Base-by-base conservation (phyloP, 1,284 basidiomycete genomes). In the Papiliotrema nemorosa region DNA sequence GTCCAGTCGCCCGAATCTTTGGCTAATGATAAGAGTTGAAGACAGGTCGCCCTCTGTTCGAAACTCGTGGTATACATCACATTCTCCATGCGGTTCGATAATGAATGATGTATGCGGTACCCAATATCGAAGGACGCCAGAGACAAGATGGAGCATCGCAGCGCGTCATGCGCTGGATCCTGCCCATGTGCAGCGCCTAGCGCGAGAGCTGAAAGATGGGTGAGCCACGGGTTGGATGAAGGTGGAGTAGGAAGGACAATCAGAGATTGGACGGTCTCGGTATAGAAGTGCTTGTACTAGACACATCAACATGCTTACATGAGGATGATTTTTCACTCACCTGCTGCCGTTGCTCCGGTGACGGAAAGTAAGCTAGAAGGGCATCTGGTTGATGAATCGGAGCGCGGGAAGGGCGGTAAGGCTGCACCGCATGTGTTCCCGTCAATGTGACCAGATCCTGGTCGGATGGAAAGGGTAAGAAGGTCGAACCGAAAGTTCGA, bases 41-140 rank as follows among this genome's bases (percentile, higher is more conserved):
- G 31, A 9, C 58, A 53, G 13, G 44, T 49, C 2, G 34, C 34
- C 16, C 60, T 40, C 24, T 62, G 55, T 2, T 40, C 53, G 5
- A 40, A 21, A 26, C 58, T 59, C 2, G 47, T 43, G 0, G 51
- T 35, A 43, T 58, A 58, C 61, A 63, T 57, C 1, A 46, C 54
- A 31, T 60, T 58, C 20, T 57, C 52, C 9, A 47, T 40, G 21
- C 21, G 35, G n/a, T 39, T 39, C 10, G 26, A 33, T 16, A 50
- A 22, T 3, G 40, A 21, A 3, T 29, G 14, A 3, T 52, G 26
- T 33, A 55, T 52, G 29, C 53, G 55, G 48, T 57, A 54, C 1
- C 61, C 61, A 21, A 60, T 52, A 31, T 63, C 61, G 25, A 60
- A 52, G 2, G 58, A 54, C 2, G 61, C 50, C n/a, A 63, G 52